Evolutionary conservation across 345 rosid genomes (phyloP).

Genomic region (Eucalyptus dawsonii): DNA sequence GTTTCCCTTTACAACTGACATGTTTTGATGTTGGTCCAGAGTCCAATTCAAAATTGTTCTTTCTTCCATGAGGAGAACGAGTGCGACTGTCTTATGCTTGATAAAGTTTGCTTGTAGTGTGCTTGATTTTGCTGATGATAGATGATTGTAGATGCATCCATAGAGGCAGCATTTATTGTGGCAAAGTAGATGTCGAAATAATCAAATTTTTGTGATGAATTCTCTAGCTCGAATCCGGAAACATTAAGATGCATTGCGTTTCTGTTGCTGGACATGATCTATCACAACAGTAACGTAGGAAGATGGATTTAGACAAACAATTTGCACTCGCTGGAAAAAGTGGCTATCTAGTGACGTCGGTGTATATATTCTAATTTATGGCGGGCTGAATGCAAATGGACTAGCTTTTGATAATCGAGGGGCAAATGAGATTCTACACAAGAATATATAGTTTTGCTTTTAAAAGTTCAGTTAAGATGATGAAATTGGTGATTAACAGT

Average conservation of each 20-base stretch:
- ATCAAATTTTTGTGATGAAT: not conserved
- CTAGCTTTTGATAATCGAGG: not conserved
- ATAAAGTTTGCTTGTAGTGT: not conserved
- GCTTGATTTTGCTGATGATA: not conserved
- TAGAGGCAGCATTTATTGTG: not conserved
- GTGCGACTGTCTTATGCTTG: not conserved
- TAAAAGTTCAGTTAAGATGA: not conserved
- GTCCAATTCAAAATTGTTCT: not conserved
- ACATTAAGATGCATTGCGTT: not conserved
- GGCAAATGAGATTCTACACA: not conserved
- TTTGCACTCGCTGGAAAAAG: not conserved
- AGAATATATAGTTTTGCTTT: not conserved
- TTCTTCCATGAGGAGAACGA: not conserved
- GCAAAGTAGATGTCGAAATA: not conserved
- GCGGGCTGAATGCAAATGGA: not conserved
- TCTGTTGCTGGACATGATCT: not conserved
- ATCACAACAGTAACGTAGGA: not conserved
- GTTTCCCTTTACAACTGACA: not conserved
- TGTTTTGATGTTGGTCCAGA: not conserved
- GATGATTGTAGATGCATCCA: not conserved
- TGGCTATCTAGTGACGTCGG: not conserved
- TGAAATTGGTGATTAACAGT: constrained; percentile 12
- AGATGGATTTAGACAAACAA: not conserved
- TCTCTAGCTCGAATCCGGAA: not conserved
- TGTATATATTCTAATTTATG: not conserved